Base-by-base conservation (phyloP, 2,329 filamentous ascomycete species). In the Tolypocladium amazonense region DNA sequence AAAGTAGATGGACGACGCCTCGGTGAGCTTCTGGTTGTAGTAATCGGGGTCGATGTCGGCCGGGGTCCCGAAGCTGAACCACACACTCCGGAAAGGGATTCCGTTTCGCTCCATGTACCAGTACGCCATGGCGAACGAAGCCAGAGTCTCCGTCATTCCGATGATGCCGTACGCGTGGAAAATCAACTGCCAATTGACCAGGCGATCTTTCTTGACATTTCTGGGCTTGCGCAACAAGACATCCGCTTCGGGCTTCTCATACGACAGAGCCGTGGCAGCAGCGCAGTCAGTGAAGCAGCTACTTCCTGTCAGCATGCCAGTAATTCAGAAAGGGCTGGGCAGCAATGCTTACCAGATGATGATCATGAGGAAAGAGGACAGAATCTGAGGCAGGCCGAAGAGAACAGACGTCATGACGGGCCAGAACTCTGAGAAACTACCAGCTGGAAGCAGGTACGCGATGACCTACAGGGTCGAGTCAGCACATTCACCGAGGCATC, bases 221-320 rank as follows among this genome's bases (percentile, higher is more conserved):
- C 89, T 82, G 0, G 88, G 89, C 56, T 81, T 83, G 3, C 88
- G 85, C 35, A 84, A 76, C 11, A 93, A 80, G 0, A 92, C 83
- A 65, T 92, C 88, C 0, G 87, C 86, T 71, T 93, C 89, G 1
- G 88, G 88, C 54, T 85, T 81, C 69, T 93, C 89, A 68, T 90
- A 92, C 0, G 88, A 88, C 9, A 93, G 79, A 2, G 86, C 83
- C 0, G 88, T 89, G 0, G 89, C 87, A 1, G 87, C 87, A 8
- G 83, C 81, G 63, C 87, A 90, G 69, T 93, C 89, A 15, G 89
- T 92, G 72, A 92, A 90, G 70, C 88, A 90, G 68, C 81, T 79
- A 68, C 30, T 33, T 14, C 14, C 30, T 14, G 50, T 54, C 11
- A 54, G 50, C 30, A 1, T 54, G 20, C 3, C 6, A 11, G 15